Evolutionary conservation across 345 rosid genomes (phyloP), one percentile per base, ranked within the genome.

Genomic region (Acer saccharum): DNA sequence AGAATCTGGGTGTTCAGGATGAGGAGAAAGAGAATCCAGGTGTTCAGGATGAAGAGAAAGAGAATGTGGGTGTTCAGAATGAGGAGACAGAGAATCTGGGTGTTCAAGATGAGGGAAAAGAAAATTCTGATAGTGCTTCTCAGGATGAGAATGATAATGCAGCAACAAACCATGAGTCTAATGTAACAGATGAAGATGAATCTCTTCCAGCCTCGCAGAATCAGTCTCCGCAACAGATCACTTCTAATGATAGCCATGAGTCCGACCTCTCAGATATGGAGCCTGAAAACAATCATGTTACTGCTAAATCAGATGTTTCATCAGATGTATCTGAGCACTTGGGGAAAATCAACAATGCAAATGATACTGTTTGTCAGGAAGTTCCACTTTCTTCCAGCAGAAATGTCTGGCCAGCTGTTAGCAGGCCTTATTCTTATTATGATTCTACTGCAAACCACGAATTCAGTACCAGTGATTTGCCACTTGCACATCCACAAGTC

Each of bases 391-490:
- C 89, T 74, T 81, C 93, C 69, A 74, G 83, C 71, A 86, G 85
- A 79, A 87, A 85, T 83, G 86, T 87, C 60, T 96, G 93, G 95
- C 90, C 92, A 29, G 76, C 82, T 60, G 85, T 80, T 77, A 86
- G 79, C 83, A 70, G 85, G 84, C 76, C 86, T 25, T 85, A 80
- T 41, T 64, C 91, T 50, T 88, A 79, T 81, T 87, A 85, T 81
- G 85, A 73, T 71, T 84, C 89, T 18, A 50, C 84, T 58, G 71
- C 82, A 46, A 77, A 77, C 83, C 84, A 50, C 81, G 89, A 87
- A 74, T 89, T 82, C 76, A 63, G 90, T 61, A 54, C 81, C 68
- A 74, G 86, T 83, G 89, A 83, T 80, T 80, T 88, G 81, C 78
- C 89, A 60, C 84, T 82, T 65, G 75, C 82, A 43, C 86, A 89